Percentiles rank a stretch among this genome's conserved stretches.
Evolutionary conservation across 768 basidiomycete genomes (phyloP).

Genomic region (Pleurotus pulmonarius): DNA sequence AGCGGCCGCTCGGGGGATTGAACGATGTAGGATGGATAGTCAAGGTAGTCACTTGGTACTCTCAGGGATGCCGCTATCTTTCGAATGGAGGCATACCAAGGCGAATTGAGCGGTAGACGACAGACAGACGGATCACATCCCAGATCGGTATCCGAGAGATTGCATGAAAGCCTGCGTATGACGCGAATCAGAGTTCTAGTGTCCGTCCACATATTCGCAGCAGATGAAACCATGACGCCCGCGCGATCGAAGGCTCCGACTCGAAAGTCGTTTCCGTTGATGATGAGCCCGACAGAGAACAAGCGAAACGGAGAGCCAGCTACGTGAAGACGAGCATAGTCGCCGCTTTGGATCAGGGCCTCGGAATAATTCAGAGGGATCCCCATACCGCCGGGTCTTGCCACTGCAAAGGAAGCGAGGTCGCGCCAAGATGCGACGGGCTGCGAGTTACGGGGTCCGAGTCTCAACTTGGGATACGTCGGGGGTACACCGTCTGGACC

Average conservation of each 20-base stretch:
- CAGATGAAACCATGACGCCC: constrained; percentile 22
- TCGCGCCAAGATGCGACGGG: too few species aligned
- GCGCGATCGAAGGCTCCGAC: constrained; percentile 27
- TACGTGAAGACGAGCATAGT: constrained; percentile 24
- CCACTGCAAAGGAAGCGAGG: too few species aligned
- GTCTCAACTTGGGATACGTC: too few species aligned
- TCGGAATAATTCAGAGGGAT: not conserved
- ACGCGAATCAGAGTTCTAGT: constrained; percentile 19
- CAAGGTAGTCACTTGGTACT: not conserved
- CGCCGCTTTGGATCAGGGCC: constrained; percentile 15
- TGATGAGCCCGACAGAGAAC: constrained; percentile 23
- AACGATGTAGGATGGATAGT: not conserved
- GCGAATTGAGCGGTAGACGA: not conserved
- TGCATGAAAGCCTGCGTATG: constrained; percentile 17
- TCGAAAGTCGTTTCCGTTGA: constrained; percentile 22
- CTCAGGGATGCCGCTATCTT: not conserved
- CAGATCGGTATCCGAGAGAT: constrained; percentile 14
- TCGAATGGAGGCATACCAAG: not conserved
- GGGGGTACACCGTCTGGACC: too few species aligned
- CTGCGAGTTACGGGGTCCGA: too few species aligned
- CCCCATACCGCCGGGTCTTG: too few species aligned
- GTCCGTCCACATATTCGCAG: constrained; percentile 18
- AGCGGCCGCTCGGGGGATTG: not conserved
- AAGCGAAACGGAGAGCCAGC: constrained; percentile 23
- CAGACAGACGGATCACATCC: constrained; percentile 15